phyloP scores from a whole-genome alignment of 805 yeast species.

The Spathaspora gorwiae region DNA sequence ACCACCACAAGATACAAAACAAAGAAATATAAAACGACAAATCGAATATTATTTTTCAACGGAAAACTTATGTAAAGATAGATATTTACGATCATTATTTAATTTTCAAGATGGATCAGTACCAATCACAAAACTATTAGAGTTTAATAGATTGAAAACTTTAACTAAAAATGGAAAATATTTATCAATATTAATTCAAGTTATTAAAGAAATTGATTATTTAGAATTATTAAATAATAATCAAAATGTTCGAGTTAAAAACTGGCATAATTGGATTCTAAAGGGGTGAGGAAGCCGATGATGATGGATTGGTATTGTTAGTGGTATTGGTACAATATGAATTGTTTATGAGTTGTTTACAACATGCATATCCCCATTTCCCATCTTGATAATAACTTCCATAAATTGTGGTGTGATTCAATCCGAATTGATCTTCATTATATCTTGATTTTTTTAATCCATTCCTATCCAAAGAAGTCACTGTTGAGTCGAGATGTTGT shows the following conservation, averaged over 20 bases:
- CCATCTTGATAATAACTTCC: conserved; percentile 19
- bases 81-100: conserved; percentile 15
- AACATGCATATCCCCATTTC: conserved; percentile 20
- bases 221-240: conserved; percentile 13
- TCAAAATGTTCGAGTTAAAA: conserved; percentile 9
- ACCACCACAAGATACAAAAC: neutral
- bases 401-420: conserved; percentile 11
- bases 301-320: no score
- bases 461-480: conserved; percentile 1
- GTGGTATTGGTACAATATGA: conserved; percentile 5
- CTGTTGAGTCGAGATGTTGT: neutral
- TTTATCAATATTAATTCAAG: conserved; percentile 7
- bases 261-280: conserved; percentile 16
- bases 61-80: conserved; percentile 19
- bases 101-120: conserved; percentile 13
- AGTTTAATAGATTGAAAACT: conserved; percentile 12
- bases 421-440: conserved; percentile 7
- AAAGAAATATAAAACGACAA: conserved; percentile 11
- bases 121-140: conserved; percentile 10
- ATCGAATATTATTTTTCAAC: conserved; percentile 19
- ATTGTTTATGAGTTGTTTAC: conserved; percentile 9
- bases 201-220: conserved; percentile 7
- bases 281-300: neutral
- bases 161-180: conserved; percentile 13
- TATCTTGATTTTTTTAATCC: conserved; percentile 9